These are phyloP conservation scores for Conticribra guillardii DNA, from an alignment of 108 stramenopile genomes.

Conservation along the genomic window DNA sequence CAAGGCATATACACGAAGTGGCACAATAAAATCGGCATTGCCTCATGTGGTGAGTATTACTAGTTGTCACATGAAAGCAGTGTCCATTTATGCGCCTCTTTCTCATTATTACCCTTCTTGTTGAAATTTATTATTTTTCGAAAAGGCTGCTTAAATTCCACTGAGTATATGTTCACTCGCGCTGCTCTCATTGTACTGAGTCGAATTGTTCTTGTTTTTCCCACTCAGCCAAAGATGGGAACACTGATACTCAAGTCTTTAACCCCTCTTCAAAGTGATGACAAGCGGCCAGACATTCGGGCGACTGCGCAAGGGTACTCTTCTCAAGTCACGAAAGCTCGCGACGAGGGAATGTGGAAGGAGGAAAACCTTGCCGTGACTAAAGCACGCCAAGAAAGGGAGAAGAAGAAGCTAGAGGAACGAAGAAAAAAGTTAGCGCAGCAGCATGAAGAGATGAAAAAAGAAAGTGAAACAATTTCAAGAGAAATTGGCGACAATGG, in stretches of 20 bases:
- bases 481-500: conserved; percentile 59
- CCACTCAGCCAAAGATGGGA: conserved; percentile 75
- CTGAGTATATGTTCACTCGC: conserved; percentile 88
- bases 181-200: conserved; percentile 78
- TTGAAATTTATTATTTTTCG: no score
- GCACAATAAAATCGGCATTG: conserved; percentile 74
- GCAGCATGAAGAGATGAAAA: conserved; percentile 72
- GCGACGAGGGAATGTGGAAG: conserved; percentile 86
- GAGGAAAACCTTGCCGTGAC: conserved; percentile 75
- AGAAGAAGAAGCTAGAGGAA: conserved; percentile 64
- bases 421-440: conserved; percentile 68
- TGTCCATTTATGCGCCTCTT: no score
- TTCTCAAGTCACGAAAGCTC: conserved; percentile 75
- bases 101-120: no score
- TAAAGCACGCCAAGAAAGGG: conserved; percentile 69
- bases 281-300: conserved; percentile 78
- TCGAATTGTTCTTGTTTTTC: conserved; percentile 76
- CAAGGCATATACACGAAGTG: conserved; percentile 72
- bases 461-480: conserved; percentile 68
- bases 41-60: conserved; percentile 72
- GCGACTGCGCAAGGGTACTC: conserved; percentile 80
- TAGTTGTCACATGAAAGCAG: no score
- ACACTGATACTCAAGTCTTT: conserved; percentile 69
- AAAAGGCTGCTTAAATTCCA: conserved; percentile 72
- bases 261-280: conserved; percentile 65